Conservation (phyloP, 176 grass and related monocot genomes). For the Hyparrhenia diplandra region DNA sequence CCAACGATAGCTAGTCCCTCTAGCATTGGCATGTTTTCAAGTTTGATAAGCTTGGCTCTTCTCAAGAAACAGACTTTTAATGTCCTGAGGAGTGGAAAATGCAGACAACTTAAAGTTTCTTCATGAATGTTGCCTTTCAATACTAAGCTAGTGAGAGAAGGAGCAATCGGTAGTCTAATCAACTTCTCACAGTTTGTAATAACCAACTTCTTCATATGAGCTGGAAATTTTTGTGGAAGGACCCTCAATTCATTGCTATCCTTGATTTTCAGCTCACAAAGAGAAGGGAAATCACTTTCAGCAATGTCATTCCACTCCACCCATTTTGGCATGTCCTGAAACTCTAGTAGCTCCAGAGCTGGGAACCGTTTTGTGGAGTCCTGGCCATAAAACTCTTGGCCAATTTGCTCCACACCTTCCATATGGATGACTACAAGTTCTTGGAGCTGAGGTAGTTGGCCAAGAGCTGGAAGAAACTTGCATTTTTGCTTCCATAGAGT, state of each 20-base stretch:
- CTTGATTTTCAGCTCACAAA: constrained; percentile 21
- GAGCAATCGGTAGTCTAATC: background rate
- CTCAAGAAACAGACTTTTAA: background rate
- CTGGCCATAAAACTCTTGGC: constrained; percentile 36
- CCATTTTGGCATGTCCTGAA: constrained; percentile 35
- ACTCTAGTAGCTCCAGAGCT: constrained; percentile 24
- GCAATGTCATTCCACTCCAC: constrained; percentile 32
- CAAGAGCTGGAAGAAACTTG: constrained; percentile 34
- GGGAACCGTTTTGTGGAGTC: constrained; percentile 1
- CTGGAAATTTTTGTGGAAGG: constrained; percentile 16
- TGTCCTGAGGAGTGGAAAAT: constrained; percentile 23
- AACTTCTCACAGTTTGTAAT: constrained; percentile 27
- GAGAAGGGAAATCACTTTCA: constrained; percentile 27
- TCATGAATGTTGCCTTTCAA: constrained; percentile 20
- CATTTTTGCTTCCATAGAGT: constrained; percentile 22
- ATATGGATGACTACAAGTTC: constrained; percentile 16
- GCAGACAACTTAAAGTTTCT: background rate
- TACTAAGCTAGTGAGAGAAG: constrained; percentile 16
- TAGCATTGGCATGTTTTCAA: constrained; percentile 9
- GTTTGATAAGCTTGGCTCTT: background rate
- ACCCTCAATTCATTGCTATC: constrained; percentile 4
- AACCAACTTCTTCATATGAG: constrained; percentile 25
- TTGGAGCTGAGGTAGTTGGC: constrained; percentile 33
- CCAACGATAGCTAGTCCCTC: background rate
- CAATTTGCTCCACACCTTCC: constrained; percentile 19